Evolutionary conservation across 164 flowering plant species (phyloP), one percentile per base, ranked within the genome.

Genomic region (Sextonia rubra): DNA sequence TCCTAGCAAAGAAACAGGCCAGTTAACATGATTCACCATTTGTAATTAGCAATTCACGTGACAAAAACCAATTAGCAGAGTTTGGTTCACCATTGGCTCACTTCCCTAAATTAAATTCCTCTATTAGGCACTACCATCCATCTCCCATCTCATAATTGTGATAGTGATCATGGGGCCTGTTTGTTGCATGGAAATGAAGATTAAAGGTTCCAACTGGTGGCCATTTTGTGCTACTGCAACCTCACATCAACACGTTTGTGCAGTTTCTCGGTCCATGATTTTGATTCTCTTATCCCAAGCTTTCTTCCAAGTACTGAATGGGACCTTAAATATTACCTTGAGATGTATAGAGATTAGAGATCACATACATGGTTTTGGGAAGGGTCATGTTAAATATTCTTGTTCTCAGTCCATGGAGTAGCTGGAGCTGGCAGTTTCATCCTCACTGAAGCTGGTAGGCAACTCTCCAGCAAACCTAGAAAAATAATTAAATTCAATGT

Each of bases 381-480:
- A 37, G 44, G 44, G 1, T 37, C 44, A 2, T 37, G 44, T 37
- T 9, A 37, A 37, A 37, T 37, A 37, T 37, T 37, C 44, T 37
- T 37, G 44, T 37, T 66, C 79, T 85, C 70, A 85, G 2, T 84
- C 89, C 76, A 75, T 64, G 1, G 91, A 89, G 32, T 88, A 82
- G 82, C 86, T 83, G 14, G 91, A 86, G 72, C 80, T 89, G 22
- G 79, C 89, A 68, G 89, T 80, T 85, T 86, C 93, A 74, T 89
- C 90, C 72, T 86, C 90, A 32, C 90, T 85, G 71, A 85, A 90
- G 77, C 88, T 85, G 47, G 88, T 82, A 69, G 88, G 87, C 76
- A 85, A 76, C 64, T 85, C 88, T 37, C 64, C 69, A 22, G 74
- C 81, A 72, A 78, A 71, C 71, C 95, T 64, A 18, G 23, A 4